Evolutionary conservation across 2,329 filamentous ascomycete species (phyloP).

Genomic region (Hyphodiscus sp.): DNA sequence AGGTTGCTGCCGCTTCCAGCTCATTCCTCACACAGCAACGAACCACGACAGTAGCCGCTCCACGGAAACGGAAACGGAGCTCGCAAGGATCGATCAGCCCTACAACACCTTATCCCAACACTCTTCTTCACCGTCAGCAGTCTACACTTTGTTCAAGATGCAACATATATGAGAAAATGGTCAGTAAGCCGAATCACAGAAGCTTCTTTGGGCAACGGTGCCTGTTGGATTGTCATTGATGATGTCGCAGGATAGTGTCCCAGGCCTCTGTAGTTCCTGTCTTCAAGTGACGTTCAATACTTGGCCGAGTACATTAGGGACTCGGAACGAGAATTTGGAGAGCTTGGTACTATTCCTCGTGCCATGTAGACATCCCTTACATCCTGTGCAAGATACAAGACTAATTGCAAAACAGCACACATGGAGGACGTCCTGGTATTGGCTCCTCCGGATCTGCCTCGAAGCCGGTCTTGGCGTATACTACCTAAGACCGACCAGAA

Average conservation of each 20-base stretch:
- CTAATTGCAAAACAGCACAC: conserved; percentile 4
- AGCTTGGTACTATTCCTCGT: conserved; percentile 15
- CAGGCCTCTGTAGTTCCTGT: conserved; percentile 12
- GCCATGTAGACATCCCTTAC: conserved; percentile 2
- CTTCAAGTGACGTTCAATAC: conserved; percentile 11
- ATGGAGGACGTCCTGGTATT: conserved; percentile 10
- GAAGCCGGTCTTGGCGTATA: conserved; percentile 10
- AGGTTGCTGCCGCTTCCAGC: not conserved
- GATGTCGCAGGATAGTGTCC: not conserved
- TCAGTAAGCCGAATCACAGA: not conserved
- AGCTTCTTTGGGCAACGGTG: not conserved
- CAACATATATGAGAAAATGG: not conserved
- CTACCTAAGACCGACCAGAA: not conserved
- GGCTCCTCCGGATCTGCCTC: conserved; percentile 2
- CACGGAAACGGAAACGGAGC: not conserved
- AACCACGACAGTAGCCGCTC: not conserved
- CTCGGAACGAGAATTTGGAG: conserved; percentile 11
- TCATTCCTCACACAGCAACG: not conserved
- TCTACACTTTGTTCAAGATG: not conserved
- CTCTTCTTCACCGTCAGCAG: not conserved
- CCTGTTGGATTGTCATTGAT: not conserved
- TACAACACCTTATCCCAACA: not conserved
- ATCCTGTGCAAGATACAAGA: not conserved
- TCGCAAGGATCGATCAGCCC: not conserved
- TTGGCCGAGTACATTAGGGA: conserved; percentile 10